Evolutionary conservation across 2,329 filamentous ascomycete genomes (phyloP), one percentile per base, ranked within the genome.

Genomic region (Phyllosticta citriasiana): DNA sequence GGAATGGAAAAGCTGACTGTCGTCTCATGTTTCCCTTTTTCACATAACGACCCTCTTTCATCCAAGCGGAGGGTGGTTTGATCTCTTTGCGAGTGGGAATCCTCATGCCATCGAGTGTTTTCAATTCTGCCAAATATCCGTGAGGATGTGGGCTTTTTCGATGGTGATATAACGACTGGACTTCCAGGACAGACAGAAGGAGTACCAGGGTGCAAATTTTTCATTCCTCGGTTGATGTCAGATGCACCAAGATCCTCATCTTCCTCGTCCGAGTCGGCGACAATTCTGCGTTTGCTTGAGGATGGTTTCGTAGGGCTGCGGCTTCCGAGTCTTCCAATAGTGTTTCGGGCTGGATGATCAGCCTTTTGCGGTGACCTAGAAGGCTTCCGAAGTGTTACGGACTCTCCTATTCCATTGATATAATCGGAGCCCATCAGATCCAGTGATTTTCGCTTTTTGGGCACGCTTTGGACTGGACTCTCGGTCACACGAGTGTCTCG

Each of bases 371-470:
- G 60, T 25, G 60, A 62, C 27, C 60, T 52, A 4, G 55, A 61
- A 26, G 58, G 19, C 35, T 60, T 60, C 35, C 58, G 58, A 51
- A 60, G 47, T 14, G 50, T 54, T 22, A 61, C 47, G 27, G 27
- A 12, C 5, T 30, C n/a, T 30, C 40, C 22, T 2, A 6, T 12
- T 8, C 8, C n/a, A 16, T 57, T 55, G 7, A 16, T 19, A 16
- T 7, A 25, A 4, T 56, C 59, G 14, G 59, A 27, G 30, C 30
- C 55, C 9, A 62, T 22, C 14, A 25, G 60, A 24, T 71, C 65
- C 7, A 72, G 24, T 7, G 50, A 60, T n/a, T 60, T 53, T 24
- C 47, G 40, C n/a, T 60, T 57, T 26, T 53, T 56, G 5, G 57
- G 47, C 4, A 60, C 26, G 4, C 26, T 40, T n/a, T 22, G 53